These are phyloP conservation scores for Setaria viridis DNA, from an alignment of 202 grass and related monocot genomes.

Conservation along the genomic window DNA sequence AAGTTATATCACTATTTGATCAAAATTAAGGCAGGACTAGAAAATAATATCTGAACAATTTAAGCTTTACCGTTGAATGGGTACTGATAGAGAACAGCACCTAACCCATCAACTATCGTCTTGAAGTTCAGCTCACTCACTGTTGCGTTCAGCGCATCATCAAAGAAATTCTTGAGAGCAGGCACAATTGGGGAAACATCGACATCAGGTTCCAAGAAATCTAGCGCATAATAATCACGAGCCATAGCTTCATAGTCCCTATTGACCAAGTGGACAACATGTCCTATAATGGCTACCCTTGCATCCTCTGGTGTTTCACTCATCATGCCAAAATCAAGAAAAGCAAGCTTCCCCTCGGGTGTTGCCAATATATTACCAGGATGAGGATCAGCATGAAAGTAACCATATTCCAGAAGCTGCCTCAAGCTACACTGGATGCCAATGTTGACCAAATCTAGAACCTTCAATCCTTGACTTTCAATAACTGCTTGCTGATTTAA, in stretches of 20 bases:
- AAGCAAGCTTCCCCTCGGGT: slow-evolving; percentile 89
- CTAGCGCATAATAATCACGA: slow-evolving; percentile 91
- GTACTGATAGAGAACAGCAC: slow-evolving; percentile 94
- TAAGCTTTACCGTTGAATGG: slow-evolving; percentile 84
- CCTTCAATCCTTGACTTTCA: slow-evolving; percentile 83
- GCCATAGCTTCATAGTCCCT: slow-evolving; percentile 98
- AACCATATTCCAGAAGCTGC: slow-evolving; percentile 92
- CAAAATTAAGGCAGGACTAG: slow-evolving; percentile 12
- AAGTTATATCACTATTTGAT: slow-evolving; percentile 36
- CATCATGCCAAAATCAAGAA: slow-evolving; percentile 99
- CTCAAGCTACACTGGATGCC: slow-evolving; percentile 97
- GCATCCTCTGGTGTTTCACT: slow-evolving; percentile 96
- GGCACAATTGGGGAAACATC: slow-evolving; percentile 95
- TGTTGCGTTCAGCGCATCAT: slow-evolving; percentile 86
- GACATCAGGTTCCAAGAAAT: slow-evolving; percentile 86
- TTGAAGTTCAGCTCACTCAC: slow-evolving; percentile 99
- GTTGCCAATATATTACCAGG: slow-evolving; percentile 96
- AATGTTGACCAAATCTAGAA: slow-evolving; percentile 89
- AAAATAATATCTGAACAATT: slow-evolving; percentile 19
- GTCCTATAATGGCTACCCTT: slow-evolving; percentile 90
- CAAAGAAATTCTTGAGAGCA: slow-evolving; percentile 86
- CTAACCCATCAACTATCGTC: slow-evolving; percentile 89
- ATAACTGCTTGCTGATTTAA: slow-evolving; percentile 89
- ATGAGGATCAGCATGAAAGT: slow-evolving; percentile 94
- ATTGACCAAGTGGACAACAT: slow-evolving; percentile 98